A percentile compares a stretch with the other conserved stretches of the same genome.
phyloP scores from a whole-genome alignment of 805 yeast species.

The Candida krabiensis region DNA sequence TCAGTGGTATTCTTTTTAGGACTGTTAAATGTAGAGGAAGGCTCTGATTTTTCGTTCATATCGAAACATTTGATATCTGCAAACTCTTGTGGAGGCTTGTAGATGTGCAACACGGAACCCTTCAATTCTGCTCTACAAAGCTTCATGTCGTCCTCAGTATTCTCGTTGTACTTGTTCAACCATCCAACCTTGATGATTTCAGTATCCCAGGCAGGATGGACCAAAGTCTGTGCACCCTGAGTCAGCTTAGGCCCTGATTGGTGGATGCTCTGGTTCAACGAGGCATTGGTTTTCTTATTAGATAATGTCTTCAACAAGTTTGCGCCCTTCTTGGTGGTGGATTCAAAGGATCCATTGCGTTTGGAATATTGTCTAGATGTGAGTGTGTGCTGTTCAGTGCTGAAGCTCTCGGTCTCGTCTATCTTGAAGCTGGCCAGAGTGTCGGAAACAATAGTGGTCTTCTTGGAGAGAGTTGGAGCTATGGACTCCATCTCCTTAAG shows the following conservation, averaged over 20 bases:
- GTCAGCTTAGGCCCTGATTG: neutral
- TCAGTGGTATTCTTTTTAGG: neutral
- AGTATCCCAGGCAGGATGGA: conserved; percentile 34
- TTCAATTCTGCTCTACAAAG: conserved; percentile 65
- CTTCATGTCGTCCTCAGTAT: conserved; percentile 37
- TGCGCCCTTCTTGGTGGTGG: conserved; percentile 9
- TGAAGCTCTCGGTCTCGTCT: conserved; percentile 4
- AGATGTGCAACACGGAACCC: conserved; percentile 65
- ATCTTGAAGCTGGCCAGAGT: neutral
- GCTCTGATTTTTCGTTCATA: conserved; percentile 2
- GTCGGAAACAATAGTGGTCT: conserved; percentile 1
- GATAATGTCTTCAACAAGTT: conserved; percentile 19
- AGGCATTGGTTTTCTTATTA: conserved; percentile 16
- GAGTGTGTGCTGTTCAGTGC: conserved; percentile 3
- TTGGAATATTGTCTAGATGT: neutral
- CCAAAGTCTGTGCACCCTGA: conserved; percentile 16
- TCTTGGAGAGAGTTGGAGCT: conserved; percentile 1
- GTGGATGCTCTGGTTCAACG: conserved; percentile 10
- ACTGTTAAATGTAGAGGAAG: neutral
- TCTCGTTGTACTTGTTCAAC: conserved; percentile 49
- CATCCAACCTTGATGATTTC: conserved; percentile 53
- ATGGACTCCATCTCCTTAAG: conserved; percentile 2
- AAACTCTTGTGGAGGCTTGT: conserved; percentile 53
- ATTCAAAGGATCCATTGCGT: conserved; percentile 7
- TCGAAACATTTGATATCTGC: conserved; percentile 38